Evolutionary conservation across 2,329 filamentous ascomycete genomes (phyloP), one percentile per base, ranked within the genome.

Genomic region (Paecilomyces sp.): DNA sequence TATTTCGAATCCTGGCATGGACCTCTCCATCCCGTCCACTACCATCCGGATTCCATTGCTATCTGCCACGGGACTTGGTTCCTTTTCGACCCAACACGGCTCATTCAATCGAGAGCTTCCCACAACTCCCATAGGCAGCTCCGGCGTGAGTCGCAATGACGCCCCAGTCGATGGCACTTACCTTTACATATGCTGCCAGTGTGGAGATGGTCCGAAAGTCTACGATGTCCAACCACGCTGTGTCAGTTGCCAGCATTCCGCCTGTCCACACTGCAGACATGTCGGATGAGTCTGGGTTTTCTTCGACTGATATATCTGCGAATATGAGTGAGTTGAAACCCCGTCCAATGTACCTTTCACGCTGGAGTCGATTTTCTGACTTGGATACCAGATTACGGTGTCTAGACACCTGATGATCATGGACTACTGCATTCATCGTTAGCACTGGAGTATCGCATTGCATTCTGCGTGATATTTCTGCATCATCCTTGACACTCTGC

Each of bases 171-270:
- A 15, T 41, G 13, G 36, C 36, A 22, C 22, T 22, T 62, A 68
- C 57, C 65, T 74, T 62, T 77, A 74, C 54, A 67, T 73, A 58
- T 77, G 75, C 66, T 77, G 75, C 68, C 1, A 60, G 3, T 77
- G 75, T 60, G 47, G 66, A 1, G 74, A 77, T 51, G 75, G 75
- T 0, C 75, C 75, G 0, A 77, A 77, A 57, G 62, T 75, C 47
- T 76, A 64, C 62, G 64, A 71, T 11, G 52, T 61, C 31, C 72
- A 77, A 52, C 66, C 70, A 1, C 53, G 41, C 22, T 77, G 75
- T 57, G 63, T 74, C 2, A 58, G 47, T 0, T 77, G 75, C 66
- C 1, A 67, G 2, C 75, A 77, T 25, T 41, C 47, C 13, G 65
- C 63, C 28, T 77, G 75, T 66, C 0, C 2, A 5, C 3, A 11